Evolutionary conservation across 2,329 filamentous ascomycete genomes (phyloP), one percentile per base, ranked within the genome.

Genomic region (Chrysosporium queenslandicum): DNA sequence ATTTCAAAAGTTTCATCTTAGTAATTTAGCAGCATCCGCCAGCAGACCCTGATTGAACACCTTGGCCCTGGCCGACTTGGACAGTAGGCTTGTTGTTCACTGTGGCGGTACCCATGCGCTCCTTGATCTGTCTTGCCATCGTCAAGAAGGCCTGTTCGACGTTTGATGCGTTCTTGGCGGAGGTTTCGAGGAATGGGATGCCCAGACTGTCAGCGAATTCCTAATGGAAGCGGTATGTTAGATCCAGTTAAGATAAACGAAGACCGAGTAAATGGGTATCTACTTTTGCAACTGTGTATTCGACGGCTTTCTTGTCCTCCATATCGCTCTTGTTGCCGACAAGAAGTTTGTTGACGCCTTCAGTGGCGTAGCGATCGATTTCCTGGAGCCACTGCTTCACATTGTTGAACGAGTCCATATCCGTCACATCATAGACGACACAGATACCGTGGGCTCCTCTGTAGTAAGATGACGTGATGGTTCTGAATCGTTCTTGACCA

Each of bases 281-380:
- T 77, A 96, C 92, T 87, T 98, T 98, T 63, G 92, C 92, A 62
- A 97, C 92, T 59, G 89, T 94, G 81, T 98, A 98, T 74, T 98
- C 92, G 58, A 98, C 92, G 37, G 97, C 92, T 80, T 97, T 98
- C 86, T 98, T 98, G 77, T 98, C 92, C 55, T 91, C 83, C 89
- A 98, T 97, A 86, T 98, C 92, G 75, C 89, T 95, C 86, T 98
- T 98, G 86, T 98, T 98, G 68, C 92, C 92, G 58, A 98, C 91
- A 57, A 98, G 83, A 61, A 98, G 81, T 81, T 98, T 98, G 83
- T 98, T 98, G 68, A 98, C 92, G 60, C 92, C 92, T 76, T 98
- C 92, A 62, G 92, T 98, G 64, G 92, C 92, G 68, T 98, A 97
- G 71, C 92, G 85, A 77, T 98, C 92, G 65, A 98, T 98, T 77